Percentiles rank a stretch among this genome's conserved stretches.
Conservation (phyloP, 176 grass and related monocot genomes). For the Rhynchospora tenuis region DNA sequence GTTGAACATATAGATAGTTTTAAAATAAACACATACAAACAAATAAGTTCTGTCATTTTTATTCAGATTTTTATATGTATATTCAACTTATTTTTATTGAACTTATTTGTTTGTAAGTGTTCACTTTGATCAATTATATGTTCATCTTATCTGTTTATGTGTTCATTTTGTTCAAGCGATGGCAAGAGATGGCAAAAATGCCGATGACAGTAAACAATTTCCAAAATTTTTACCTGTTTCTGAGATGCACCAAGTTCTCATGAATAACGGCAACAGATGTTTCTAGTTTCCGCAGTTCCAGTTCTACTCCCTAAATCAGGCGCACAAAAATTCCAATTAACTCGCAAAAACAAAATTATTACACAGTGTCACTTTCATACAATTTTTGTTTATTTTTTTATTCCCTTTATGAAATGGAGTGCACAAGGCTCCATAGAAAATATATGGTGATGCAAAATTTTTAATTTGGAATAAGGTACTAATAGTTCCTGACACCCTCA, state of each 20-base stretch:
- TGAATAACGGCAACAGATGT: slow-evolving; percentile 45
- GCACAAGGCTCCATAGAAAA: background rate
- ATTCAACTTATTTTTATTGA: no score
- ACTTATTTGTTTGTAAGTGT: no score
- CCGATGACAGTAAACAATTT: no score
- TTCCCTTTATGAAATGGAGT: background rate
- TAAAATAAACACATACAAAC: no score
- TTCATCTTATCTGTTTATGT: no score
- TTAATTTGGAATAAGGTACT: background rate
- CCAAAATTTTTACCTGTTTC: slow-evolving; percentile 48
- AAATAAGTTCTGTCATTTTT: no score
- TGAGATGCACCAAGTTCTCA: slow-evolving; percentile 49
- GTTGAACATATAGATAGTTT: no score
- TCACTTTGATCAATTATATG: no score
- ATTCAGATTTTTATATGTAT: no score
- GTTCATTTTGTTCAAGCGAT: no score
- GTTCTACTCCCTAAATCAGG: slow-evolving; percentile 53
- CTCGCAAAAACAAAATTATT: background rate
- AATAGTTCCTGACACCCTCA: background rate
- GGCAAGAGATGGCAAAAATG: no score
- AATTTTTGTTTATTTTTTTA: background rate
- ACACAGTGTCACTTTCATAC: background rate
- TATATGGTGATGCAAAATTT: background rate
- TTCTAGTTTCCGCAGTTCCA: slow-evolving; percentile 78
- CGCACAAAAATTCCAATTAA: background rate